Conservation (phyloP, 106 monocot species). For the Amphibolis antarctica region DNA sequence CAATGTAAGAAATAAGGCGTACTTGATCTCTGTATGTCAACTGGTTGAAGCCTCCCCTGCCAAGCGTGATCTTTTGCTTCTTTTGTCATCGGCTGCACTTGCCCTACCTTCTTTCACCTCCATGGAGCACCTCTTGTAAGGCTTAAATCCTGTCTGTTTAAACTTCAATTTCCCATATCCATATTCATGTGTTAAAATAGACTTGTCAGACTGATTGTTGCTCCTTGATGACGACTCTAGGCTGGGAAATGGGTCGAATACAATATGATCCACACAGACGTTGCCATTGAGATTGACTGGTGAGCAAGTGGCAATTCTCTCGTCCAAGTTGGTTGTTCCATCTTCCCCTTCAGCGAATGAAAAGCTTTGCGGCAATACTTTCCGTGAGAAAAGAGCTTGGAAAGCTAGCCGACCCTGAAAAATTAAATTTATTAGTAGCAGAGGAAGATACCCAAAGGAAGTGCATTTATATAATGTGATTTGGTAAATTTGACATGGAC, state of each 20-base stretch:
- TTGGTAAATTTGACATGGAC: background rate
- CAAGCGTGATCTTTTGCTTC: constrained; percentile 54
- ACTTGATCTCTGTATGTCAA: background rate
- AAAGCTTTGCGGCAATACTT: constrained; percentile 82
- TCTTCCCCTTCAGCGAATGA: constrained; percentile 28
- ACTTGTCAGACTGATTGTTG: background rate
- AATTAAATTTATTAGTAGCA: constrained; percentile 18
- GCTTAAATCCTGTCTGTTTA: constrained; percentile 67
- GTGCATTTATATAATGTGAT: background rate
- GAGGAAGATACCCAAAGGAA: constrained; percentile 3
- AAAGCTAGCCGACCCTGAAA: constrained; percentile 89
- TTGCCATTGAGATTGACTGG: constrained; percentile 40
- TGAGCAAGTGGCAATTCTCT: constrained; percentile 14
- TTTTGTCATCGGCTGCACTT: constrained; percentile 26
- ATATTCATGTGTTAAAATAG: background rate
- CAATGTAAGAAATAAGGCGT: no score
- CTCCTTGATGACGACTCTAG: background rate
- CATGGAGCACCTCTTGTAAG: constrained; percentile 77
- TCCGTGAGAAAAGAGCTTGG: constrained; percentile 64
- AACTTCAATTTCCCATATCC: constrained; percentile 29
- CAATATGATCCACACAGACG: constrained; percentile 6
- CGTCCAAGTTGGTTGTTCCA: constrained; percentile 1
- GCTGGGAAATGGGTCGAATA: constrained; percentile 1
- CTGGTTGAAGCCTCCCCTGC: constrained; percentile 36
- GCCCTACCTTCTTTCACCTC: constrained; percentile 38